phyloP scores from a whole-genome alignment of 2,329 filamentous ascomycete species.

The Ceratocystis lukuohia region DNA sequence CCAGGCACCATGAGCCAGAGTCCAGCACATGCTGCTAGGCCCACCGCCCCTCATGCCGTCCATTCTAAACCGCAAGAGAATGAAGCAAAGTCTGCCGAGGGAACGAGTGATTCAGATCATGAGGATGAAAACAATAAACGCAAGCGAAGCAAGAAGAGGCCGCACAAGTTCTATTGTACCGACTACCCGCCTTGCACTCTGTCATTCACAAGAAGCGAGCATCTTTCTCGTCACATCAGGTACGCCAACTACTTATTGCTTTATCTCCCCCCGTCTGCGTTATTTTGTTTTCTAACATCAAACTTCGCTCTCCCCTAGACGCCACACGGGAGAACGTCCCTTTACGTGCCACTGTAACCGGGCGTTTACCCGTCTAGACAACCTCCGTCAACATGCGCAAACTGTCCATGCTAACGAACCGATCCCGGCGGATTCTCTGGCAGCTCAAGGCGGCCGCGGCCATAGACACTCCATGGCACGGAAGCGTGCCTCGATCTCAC shows the following conservation, averaged over 20 bases:
- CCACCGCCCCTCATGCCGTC: not conserved
- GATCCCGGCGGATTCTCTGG: conserved; percentile 84
- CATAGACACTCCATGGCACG: conserved; percentile 63
- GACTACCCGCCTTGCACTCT: conserved; percentile 88
- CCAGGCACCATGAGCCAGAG: not conserved
- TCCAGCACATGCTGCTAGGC: not conserved
- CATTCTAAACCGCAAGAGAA: not conserved
- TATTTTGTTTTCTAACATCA: conserved; percentile 6
- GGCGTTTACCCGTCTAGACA: conserved; percentile 29
- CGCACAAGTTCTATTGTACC: conserved; percentile 89
- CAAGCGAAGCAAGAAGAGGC: conserved; percentile 79
- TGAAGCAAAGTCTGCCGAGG: conserved; percentile 10
- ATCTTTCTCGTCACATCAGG: conserved; percentile 88
- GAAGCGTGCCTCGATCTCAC: conserved; percentile 26
- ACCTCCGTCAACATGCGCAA: conserved; percentile 82
- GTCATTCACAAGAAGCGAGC: conserved; percentile 92
- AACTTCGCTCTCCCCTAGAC: conserved; percentile 38
- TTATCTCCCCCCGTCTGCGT: not conserved
- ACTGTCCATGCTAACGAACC: conserved; percentile 97
- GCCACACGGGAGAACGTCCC: conserved; percentile 92
- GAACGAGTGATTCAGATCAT: conserved; percentile 13
- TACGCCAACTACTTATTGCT: conserved; percentile 28
- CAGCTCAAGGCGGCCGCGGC: conserved; percentile 64
- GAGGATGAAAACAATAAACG: conserved; percentile 47
- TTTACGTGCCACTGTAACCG: conserved; percentile 94